Evolutionary conservation across 2,329 filamentous ascomycete species (phyloP).

Genomic region (Curvularia sp.): DNA sequence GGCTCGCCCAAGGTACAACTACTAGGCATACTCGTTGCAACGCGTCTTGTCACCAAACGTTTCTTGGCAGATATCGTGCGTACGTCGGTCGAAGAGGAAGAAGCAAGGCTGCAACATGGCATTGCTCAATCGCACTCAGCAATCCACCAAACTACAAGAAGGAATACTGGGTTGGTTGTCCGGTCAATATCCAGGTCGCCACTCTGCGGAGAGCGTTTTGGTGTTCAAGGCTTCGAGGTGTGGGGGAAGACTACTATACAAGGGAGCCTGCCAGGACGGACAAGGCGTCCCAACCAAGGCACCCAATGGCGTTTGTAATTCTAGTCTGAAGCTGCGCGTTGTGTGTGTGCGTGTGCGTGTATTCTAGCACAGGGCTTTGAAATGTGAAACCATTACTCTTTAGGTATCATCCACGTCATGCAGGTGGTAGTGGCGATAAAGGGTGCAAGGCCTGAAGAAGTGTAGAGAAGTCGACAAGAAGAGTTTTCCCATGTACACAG

Average conservation of each 20-base stretch:
- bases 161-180: neutral
- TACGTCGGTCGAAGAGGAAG: constrained; percentile 9
- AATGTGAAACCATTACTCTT: neutral
- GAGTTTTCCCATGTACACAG: neutral
- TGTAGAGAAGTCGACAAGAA: neutral
- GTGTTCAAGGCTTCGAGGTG: constrained; percentile 22
- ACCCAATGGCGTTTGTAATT: constrained; percentile 16
- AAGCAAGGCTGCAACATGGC: constrained; percentile 2
- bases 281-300: constrained; percentile 4
- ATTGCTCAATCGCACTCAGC: neutral
- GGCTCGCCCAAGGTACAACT: constrained; percentile 13
- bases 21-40: constrained; percentile 9
- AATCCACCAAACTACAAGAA: neutral
- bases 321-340: neutral
- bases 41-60: constrained; percentile 6
- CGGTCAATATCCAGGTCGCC: constrained; percentile 4
- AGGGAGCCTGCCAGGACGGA: constrained; percentile 7
- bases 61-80: constrained; percentile 5
- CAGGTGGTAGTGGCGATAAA: neutral
- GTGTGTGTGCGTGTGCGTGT: no score
- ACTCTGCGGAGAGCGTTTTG: constrained; percentile 20
- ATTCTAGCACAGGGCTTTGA: neutral
- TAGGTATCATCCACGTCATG: constrained; percentile 6
- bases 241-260: constrained; percentile 1
- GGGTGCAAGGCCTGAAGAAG: neutral